Evolutionary conservation across 805 yeast species (phyloP).

Genomic region (Diddensiella santjacobensis): DNA sequence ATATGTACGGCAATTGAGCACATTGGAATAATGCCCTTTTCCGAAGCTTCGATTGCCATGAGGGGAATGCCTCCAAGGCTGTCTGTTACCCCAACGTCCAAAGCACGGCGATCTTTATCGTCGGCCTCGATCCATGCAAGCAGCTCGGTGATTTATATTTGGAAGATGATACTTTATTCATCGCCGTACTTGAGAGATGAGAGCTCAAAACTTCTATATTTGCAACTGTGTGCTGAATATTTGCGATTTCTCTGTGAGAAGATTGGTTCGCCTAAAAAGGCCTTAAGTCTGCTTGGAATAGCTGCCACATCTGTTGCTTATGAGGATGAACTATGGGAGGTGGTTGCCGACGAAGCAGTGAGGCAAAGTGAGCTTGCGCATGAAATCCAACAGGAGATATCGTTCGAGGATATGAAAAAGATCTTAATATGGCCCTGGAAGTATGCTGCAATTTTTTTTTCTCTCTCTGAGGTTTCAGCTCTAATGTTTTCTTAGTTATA

Average conservation of each 20-base stretch:
- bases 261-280: background rate
- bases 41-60: constrained; percentile 6
- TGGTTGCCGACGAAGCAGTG: background rate
- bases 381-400: background rate
- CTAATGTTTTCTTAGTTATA: background rate
- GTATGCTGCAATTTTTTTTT: background rate
- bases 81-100: background rate
- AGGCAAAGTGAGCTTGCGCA: background rate
- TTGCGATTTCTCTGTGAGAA: background rate
- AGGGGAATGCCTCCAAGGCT: background rate
- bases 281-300: background rate
- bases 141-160: background rate
- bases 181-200: background rate
- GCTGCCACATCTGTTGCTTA: background rate
- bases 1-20: constrained; percentile 14
- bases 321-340: background rate
- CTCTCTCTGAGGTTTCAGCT: background rate
- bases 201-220: background rate
- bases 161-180: background rate
- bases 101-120: background rate
- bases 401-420: background rate
- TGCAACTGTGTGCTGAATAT: background rate
- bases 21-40: constrained; percentile 15
- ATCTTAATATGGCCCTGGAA: background rate
- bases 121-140: background rate